A percentile compares a stretch with the other conserved stretches of the same genome.
Evolutionary conservation across 2,329 filamentous ascomycete genomes (phyloP).

Genomic region (Phialophora macrospora): DNA sequence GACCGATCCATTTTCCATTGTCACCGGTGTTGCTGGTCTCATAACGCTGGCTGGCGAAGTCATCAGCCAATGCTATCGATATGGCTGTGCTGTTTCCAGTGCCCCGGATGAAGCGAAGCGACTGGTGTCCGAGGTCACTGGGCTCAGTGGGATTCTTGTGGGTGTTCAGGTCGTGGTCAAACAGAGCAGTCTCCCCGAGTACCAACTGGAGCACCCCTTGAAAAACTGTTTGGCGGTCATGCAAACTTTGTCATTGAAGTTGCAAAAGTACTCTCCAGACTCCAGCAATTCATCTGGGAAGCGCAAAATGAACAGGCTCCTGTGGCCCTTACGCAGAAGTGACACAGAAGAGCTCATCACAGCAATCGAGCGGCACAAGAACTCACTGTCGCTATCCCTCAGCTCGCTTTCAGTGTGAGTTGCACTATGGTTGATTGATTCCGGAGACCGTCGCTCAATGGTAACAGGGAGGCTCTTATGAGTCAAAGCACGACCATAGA

Average conservation of each 20-base stretch:
- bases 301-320: conserved; percentile 21
- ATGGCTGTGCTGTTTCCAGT: conserved; percentile 30
- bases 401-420: conserved; percentile 28
- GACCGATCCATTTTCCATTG: conserved; percentile 42
- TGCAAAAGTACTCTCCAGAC: conserved; percentile 17
- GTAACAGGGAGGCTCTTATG: conserved; percentile 23
- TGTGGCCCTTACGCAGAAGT: conserved; percentile 29
- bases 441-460: conserved; percentile 11
- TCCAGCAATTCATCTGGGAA: conserved; percentile 10
- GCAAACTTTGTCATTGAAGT: conserved; percentile 16
- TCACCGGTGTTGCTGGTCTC: conserved; percentile 41
- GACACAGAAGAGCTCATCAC: conserved; percentile 28
- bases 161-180: conserved; percentile 26
- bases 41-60: conserved; percentile 23
- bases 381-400: conserved; percentile 24
- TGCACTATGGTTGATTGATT: not conserved
- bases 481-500: conserved; percentile 23
- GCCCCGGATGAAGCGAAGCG: conserved; percentile 31
- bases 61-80: conserved; percentile 31
- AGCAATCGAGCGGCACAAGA: conserved; percentile 28
- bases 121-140: conserved; percentile 29
- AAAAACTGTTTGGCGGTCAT: conserved; percentile 18
- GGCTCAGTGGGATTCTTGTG: conserved; percentile 29
- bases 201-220: conserved; percentile 14
- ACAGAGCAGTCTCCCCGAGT: conserved; percentile 10